Conservation (phyloP, 2,329 filamentous ascomycete species). For the Epichloe scottii region DNA sequence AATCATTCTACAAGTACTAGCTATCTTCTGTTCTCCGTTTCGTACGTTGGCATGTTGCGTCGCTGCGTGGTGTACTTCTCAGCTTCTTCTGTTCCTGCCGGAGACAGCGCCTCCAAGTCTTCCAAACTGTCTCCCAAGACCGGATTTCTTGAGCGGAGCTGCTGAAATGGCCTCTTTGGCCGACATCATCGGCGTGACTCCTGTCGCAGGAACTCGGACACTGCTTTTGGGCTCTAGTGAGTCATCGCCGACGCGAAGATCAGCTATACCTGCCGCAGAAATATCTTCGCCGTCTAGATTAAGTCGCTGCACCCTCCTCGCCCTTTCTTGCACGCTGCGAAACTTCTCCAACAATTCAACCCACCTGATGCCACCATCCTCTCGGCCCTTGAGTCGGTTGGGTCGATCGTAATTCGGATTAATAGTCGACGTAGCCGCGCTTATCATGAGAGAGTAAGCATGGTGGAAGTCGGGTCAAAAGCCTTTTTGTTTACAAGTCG, state of each 20-base stretch:
- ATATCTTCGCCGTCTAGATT: conserved; percentile 39
- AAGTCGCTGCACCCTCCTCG: conserved; percentile 55
- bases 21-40: background rate
- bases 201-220: conserved; percentile 22
- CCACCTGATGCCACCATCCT: conserved; percentile 82
- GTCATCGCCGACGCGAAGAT: conserved; percentile 29
- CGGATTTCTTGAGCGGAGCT: conserved; percentile 43
- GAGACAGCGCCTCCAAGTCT: conserved; percentile 59
- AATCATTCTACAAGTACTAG: conserved; percentile 4
- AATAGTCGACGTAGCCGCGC: conserved; percentile 34
- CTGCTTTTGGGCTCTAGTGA: conserved; percentile 27
- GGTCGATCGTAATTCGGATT: conserved; percentile 55
- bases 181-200: conserved; percentile 27
- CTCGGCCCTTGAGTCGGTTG: conserved; percentile 67
- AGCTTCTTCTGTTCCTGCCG: conserved; percentile 43
- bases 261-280: conserved; percentile 29
- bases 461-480: background rate
- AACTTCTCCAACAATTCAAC: conserved; percentile 90
- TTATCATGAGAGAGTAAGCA: conserved; percentile 9
- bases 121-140: conserved; percentile 56
- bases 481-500: background rate
- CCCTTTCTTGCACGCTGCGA: conserved; percentile 75
- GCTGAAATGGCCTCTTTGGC: conserved; percentile 35
- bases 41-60: background rate
- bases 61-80: conserved; percentile 6